Evolutionary conservation across 208 protist species (phyloP).

Genomic region (Trypanosoma cruzi): DNA sequence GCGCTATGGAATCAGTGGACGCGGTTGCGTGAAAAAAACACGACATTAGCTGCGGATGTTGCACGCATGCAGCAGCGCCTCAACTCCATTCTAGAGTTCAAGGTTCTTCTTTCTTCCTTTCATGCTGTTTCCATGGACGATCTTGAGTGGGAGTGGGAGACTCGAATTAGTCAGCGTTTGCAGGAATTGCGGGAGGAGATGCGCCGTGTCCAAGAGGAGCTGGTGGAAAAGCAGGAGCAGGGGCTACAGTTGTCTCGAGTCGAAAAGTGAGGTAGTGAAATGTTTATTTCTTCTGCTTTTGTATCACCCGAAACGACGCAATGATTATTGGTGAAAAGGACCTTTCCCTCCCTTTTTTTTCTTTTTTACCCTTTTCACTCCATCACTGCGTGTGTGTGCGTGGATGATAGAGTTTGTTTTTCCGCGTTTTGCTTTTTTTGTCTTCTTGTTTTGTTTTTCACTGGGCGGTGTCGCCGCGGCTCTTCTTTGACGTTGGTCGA

Average conservation of each 20-base stretch:
- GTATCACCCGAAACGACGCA: no score
- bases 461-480: not conserved
- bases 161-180: not conserved
- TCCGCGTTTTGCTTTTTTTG: not conserved
- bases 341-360: not conserved
- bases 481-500: no score
- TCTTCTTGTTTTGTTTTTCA: not conserved
- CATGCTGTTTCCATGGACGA: not conserved
- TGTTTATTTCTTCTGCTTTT: constrained; percentile 21
- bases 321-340: no score
- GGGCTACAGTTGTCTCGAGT: not conserved
- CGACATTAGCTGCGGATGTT: constrained; percentile 4
- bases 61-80: constrained; percentile 16
- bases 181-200: not conserved
- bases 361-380: no score
- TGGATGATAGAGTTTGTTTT: no score
- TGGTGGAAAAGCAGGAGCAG: not conserved
- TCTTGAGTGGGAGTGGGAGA: constrained; percentile 8
- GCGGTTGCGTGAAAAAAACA: constrained; percentile 9
- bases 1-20: constrained; percentile 15
- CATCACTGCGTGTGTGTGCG: no score
- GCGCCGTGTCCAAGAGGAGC: not conserved
- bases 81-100: constrained; percentile 6
- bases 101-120: not conserved
- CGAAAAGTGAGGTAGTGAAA: not conserved